Percentiles rank a stretch among this genome's conserved stretches.
phyloP scores from a whole-genome alignment of 768 basidiomycete species.

The Kwoniella sp. region DNA sequence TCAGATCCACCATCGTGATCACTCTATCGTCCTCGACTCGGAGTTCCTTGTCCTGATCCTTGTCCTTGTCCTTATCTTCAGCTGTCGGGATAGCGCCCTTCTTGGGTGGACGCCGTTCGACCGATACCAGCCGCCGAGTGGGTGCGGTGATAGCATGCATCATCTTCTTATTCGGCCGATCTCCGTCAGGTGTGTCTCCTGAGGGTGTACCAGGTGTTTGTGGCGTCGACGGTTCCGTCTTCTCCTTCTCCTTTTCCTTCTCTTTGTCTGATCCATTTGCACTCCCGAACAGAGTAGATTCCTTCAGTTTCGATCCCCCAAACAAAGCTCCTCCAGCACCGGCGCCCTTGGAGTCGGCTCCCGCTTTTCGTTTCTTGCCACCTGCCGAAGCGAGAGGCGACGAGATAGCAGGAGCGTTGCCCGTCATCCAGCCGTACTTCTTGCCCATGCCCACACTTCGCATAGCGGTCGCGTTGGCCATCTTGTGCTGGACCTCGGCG shows the following conservation, averaged over 20 bases:
- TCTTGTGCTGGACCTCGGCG: slow-evolving; percentile 42
- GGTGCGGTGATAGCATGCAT: slow-evolving; percentile 12
- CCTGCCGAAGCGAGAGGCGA: slow-evolving; percentile 31
- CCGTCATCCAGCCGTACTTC: slow-evolving; percentile 48
- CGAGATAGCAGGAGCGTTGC: slow-evolving; percentile 32
- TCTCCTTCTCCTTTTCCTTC: slow-evolving; percentile 16
- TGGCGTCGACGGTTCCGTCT: slow-evolving; percentile 13
- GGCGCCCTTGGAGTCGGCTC: background rate
- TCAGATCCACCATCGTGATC: slow-evolving; percentile 43
- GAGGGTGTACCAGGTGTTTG: slow-evolving; percentile 4
- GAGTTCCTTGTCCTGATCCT: slow-evolving; percentile 18
- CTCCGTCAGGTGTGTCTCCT: slow-evolving; percentile 9
- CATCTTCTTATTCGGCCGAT: slow-evolving; percentile 18
- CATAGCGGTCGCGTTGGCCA: slow-evolving; percentile 47
- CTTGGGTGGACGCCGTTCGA: background rate
- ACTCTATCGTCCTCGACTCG: slow-evolving; percentile 42
- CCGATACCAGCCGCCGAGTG: slow-evolving; percentile 17
- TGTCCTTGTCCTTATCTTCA: background rate
- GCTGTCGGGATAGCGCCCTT: background rate
- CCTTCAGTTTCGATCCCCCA: background rate
- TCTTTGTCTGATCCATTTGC: slow-evolving; percentile 7
- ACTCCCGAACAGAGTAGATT: background rate
- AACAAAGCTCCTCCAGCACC: background rate
- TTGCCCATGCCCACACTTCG: slow-evolving; percentile 35
- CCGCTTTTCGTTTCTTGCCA: slow-evolving; percentile 29